phyloP scores from a whole-genome alignment of 1,284 basidiomycete species.

The Cryptococcus sp. region DNA sequence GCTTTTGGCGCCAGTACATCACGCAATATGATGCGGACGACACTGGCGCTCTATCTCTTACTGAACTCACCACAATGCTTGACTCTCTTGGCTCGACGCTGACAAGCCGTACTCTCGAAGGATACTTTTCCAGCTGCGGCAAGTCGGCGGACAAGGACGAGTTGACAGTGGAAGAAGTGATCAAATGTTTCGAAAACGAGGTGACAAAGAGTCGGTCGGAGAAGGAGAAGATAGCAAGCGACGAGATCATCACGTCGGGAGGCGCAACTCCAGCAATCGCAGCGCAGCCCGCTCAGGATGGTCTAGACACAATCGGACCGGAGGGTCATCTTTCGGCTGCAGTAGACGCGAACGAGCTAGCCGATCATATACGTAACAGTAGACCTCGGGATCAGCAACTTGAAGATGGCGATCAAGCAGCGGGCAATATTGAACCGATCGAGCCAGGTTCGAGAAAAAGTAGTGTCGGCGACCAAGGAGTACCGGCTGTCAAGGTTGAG shows the following conservation, averaged over 20 bases:
- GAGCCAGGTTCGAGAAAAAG: not conserved
- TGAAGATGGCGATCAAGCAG: conserved; percentile 8
- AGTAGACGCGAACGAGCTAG: conserved; percentile 40
- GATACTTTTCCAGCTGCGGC: conserved; percentile 72
- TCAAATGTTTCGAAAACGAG: conserved; percentile 74
- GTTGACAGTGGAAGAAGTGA: conserved; percentile 74
- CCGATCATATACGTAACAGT: conserved; percentile 35
- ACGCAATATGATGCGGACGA: conserved; percentile 91
- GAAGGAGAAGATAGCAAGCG: conserved; percentile 57
- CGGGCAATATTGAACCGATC: conserved; percentile 30
- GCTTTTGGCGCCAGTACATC: conserved; percentile 89
- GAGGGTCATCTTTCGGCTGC: conserved; percentile 26
- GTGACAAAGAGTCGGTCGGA: conserved; percentile 70
- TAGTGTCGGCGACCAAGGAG: conserved; percentile 5
- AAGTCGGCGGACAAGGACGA: conserved; percentile 70
- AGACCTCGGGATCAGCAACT: conserved; percentile 20
- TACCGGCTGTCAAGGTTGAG: conserved; percentile 39
- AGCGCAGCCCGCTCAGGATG: conserved; percentile 32
- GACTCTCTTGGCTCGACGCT: conserved; percentile 95
- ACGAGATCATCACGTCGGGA: conserved; percentile 17
- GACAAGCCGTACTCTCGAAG: conserved; percentile 71
- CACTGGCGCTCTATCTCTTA: conserved; percentile 70
- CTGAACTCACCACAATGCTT: conserved; percentile 94
- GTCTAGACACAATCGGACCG: conserved; percentile 41
- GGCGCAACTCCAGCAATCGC: conserved; percentile 30